phyloP scores from a whole-genome alignment of 108 stramenopile genomes.

The Nannochloropsis salina region DNA sequence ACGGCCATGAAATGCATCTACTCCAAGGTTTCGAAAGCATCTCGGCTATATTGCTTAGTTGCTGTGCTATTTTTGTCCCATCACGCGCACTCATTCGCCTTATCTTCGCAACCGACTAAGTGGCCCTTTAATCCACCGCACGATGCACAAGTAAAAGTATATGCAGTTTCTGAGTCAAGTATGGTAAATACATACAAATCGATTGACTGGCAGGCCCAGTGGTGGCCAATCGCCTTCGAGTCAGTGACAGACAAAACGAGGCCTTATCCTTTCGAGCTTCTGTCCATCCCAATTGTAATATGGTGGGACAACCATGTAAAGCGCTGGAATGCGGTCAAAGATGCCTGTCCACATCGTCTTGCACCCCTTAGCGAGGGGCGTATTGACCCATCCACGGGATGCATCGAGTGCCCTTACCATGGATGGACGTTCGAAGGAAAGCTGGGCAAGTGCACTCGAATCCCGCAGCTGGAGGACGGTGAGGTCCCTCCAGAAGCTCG shows the following conservation, averaged over 20 bases:
- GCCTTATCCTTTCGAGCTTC: not conserved
- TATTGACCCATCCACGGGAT: slow-evolving; percentile 12
- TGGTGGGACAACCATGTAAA: not conserved
- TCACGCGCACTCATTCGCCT: no score
- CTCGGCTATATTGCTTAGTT: no score
- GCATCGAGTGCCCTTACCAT: slow-evolving; percentile 33
- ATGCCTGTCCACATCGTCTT: slow-evolving; percentile 22
- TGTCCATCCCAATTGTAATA: slow-evolving; percentile 7
- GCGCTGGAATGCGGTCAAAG: not conserved
- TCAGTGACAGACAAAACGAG: not conserved
- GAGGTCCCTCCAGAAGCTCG: not conserved
- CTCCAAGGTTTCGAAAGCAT: no score
- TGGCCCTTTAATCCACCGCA: no score
- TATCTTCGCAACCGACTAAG: no score
- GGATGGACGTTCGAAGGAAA: slow-evolving; percentile 27
- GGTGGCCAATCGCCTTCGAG: not conserved
- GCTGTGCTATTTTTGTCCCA: no score
- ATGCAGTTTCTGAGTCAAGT: no score
- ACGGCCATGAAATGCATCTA: no score
- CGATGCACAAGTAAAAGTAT: no score
- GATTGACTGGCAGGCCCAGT: not conserved
- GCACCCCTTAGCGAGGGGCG: slow-evolving; percentile 23
- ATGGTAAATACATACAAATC: no score
- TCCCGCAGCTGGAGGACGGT: not conserved
- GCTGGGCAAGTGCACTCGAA: not conserved